phyloP scores from a whole-genome alignment of 129 eudicot genomes.

The Daucus carota region DH1_v3.0 NC_030382.2:49462501-49463000 shows the following conservation, averaged over 20 bases:
- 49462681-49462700: not conserved
- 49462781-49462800: not conserved
- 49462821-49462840: not conserved
- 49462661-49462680: not conserved
- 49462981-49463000: not conserved
- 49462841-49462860: not conserved
- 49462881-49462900: not conserved
- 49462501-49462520: constrained; percentile 76
- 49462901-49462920: not conserved
- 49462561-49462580: constrained; percentile 52
- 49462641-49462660: not conserved
- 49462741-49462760: not conserved
- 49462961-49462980: not conserved
- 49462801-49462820: not conserved
- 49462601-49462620: not conserved
- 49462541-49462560: constrained; percentile 63
- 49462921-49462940: not conserved
- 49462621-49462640: not conserved
- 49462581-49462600: not conserved
- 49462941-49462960: not conserved
- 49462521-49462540: constrained; percentile 65
- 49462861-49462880: not conserved
- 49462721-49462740: not conserved
- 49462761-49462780: not conserved
- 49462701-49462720: not conserved